Base-by-base conservation (phyloP, 2,329 filamentous ascomycete species). In the Huntiella decipiens region DNA sequence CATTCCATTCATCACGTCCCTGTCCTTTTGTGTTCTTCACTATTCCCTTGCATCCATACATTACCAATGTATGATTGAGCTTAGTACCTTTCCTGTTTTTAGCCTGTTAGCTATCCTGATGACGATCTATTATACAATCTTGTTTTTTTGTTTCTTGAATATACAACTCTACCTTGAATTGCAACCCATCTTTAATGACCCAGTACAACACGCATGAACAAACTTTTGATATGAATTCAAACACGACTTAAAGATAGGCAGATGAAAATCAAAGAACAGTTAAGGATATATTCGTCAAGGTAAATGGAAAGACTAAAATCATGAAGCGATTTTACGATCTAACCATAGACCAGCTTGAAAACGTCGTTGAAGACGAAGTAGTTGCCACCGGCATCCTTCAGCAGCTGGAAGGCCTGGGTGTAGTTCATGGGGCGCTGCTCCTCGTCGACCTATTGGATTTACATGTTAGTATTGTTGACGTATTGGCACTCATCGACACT, bases 291-390 rank as follows among this genome's bases (percentile, higher is more conserved):
- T 43, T 34, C 4, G 34, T n/a, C 11, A 4, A 19, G 13, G 16
- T 13, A 43, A 33, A 44, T n/a, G 11, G 44, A 36, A 28, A 38
- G 34, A 44, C 11, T 15, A 3, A 15, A 28, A 38, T 43, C 22
- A 33, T 17, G 10, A 5, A 38, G 38, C 12, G 5, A 38, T 11
- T 48, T 11, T 5, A 31, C 17, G 10, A 43, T 47, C 52, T 66
- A 74, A 59, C 64, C 69, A 64, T 82, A 88, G 55, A 94, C 74
- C 51, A 96, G 74, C 66, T 83, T 83, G 77, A 96, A 96, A 61
- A 96, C 66, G 63, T 96, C 88, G 70, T 96, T 95, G 68, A 79
- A 79, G 60, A 96, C 82, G 62, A 75, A 95, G 69, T 81, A 94
- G 64, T 71, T 77, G 55, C 77, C 79, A 22, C 32, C 49, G 43